phyloP scores from a whole-genome alignment of 2,329 filamentous ascomycete genomes.

The Blastomyces percursus region DNA sequence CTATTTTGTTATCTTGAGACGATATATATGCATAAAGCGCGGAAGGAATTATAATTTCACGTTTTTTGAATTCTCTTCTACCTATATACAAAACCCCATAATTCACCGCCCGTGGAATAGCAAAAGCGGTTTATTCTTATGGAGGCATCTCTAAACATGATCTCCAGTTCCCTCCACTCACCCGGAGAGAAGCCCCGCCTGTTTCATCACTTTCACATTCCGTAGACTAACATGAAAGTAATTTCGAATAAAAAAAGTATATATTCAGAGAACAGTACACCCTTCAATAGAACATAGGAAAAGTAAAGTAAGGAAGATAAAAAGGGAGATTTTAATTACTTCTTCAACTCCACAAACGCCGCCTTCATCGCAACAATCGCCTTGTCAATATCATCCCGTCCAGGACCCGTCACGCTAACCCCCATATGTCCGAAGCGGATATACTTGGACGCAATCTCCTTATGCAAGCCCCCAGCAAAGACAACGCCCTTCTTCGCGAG shows the following conservation, averaged over 20 bases:
- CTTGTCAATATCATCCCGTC: slow-evolving; percentile 69
- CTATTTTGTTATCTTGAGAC: not conserved
- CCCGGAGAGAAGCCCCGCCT: not conserved
- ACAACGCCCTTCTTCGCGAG: slow-evolving; percentile 79
- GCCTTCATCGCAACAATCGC: slow-evolving; percentile 69
- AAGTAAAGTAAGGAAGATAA: not conserved
- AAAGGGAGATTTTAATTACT: slow-evolving; percentile 28
- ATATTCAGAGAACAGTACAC: not conserved
- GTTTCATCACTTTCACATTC: no score
- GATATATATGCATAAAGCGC: not conserved
- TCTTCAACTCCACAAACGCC: slow-evolving; percentile 62
- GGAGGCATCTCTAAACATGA: not conserved
- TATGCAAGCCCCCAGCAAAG: slow-evolving; percentile 91
- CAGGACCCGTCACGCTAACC: slow-evolving; percentile 73
- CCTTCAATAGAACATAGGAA: not conserved
- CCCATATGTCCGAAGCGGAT: slow-evolving; percentile 98
- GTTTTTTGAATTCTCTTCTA: not conserved
- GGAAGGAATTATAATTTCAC: not conserved
- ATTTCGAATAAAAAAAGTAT: not conserved
- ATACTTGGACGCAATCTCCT: slow-evolving; percentile 87
- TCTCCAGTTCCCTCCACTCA: not conserved
- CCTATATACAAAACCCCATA: not conserved
- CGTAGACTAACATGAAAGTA: not conserved
- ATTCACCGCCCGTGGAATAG: not conserved
- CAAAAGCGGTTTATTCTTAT: not conserved